Evolutionary conservation across 768 basidiomycete species (phyloP), one percentile per base, ranked within the genome.

Genomic region (Leccinum truebloodii): DNA sequence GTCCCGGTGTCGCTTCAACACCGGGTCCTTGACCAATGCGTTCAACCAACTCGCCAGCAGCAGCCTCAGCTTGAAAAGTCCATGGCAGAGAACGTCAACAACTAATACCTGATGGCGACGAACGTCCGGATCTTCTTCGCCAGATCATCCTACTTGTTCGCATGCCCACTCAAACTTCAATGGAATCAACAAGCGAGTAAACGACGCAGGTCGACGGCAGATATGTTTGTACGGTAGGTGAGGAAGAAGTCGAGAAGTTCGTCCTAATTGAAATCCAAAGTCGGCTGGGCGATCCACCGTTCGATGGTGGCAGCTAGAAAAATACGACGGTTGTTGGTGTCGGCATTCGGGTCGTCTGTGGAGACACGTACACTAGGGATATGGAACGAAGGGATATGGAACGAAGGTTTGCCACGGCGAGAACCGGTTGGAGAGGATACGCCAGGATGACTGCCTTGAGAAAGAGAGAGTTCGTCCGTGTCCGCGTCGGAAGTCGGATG

Each of bases 271-370:
- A 94, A 78, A 66, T 90, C 87, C 66, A 88, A 90, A 32, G 95
- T 95, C 53, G 96, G 77, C 68, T 96, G 92, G 1, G 92, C 93
- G 57, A 97, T 88, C 92, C 92, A 94, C 0, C 94, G 87, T 72
- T 95, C 94, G 67, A 95, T 92, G 3, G 92, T 94, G 4, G 94
- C 94, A 0, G 92, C 94, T 14, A 95, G 78, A n/a, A 96, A 78
- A 26, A 92, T 78, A 63, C 69, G 75, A 49, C 39, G 59, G n/a
- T 18, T 16, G 30, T 62, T 52, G 4, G 55, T 13, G 56, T 70
- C 74, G 63, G 69, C 73, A 28, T 68, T 77, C 44, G 76, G 35
- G 74, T 68, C 57, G 37, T 67, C 71, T 18, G 62, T 46, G 1
- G 67, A 63, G 39, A 70, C 60, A 35, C 62, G 71, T 57, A 60